Evolutionary conservation across 2,329 filamentous ascomycete genomes (phyloP).

Genomic region (Raffaelea arxii): DNA sequence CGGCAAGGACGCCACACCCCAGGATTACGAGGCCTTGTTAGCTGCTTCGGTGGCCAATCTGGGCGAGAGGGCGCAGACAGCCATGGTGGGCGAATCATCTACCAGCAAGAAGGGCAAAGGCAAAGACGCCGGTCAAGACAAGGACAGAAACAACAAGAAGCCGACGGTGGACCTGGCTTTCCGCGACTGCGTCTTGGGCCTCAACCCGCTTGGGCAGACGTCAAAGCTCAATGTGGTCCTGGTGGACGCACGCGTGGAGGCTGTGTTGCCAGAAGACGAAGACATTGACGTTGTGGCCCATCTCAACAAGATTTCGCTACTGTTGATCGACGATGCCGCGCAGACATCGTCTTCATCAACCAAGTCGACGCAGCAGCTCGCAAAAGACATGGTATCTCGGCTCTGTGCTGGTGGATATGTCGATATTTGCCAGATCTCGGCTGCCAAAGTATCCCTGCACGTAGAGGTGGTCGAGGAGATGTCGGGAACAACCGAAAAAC

Average conservation of each 20-base stretch:
- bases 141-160: constrained; percentile 28
- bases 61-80: constrained; percentile 51
- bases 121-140: constrained; percentile 5
- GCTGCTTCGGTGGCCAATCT: constrained; percentile 72
- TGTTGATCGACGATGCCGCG: constrained; percentile 67
- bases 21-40: constrained; percentile 66
- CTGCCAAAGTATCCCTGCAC: constrained; percentile 60
- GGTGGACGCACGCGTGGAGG: constrained; percentile 65
- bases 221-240: constrained; percentile 74
- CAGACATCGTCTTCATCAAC: constrained; percentile 9
- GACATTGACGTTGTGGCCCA: constrained; percentile 55
- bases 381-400: constrained; percentile 38
- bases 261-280: constrained; percentile 53
- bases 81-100: constrained; percentile 26
- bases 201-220: constrained; percentile 67
- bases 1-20: constrained; percentile 53
- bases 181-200: constrained; percentile 69
- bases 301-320: constrained; percentile 70
- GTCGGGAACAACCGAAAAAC: no score
- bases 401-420: constrained; percentile 66
- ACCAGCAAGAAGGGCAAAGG: constrained; percentile 14
- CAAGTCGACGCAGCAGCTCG: constrained; percentile 10
- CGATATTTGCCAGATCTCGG: constrained; percentile 77
- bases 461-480: constrained; percentile 41
- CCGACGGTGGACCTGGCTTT: constrained; percentile 66